Evolutionary conservation across 192 early-diverging fungal genomes (phyloP), one percentile per base, ranked within the genome.

Genomic region (Entophlyctis luteolus): DNA sequence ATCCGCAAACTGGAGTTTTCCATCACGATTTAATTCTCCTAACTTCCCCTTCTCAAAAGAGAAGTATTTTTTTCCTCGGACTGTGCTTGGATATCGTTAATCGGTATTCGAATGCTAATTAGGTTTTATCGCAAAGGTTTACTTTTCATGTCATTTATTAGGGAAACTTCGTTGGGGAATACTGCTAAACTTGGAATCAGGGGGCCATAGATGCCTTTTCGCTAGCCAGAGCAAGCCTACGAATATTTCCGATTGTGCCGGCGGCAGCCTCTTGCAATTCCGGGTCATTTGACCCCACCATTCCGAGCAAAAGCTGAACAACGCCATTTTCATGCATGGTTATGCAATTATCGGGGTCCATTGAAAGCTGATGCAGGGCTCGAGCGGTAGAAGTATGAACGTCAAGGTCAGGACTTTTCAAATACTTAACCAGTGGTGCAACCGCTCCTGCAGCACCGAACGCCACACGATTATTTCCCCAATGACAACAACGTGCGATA

Each of bases 151-250:
- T n/a, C n/a, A n/a, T n/a, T n/a, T n/a, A n/a, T n/a, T n/a, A n/a
- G n/a, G n/a, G n/a, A n/a, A n/a, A n/a, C n/a, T n/a, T n/a, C n/a
- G n/a, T n/a, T n/a, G n/a, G n/a, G n/a, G n/a, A n/a, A n/a, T n/a
- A n/a, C n/a, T n/a, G n/a, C n/a, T n/a, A n/a, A n/a, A n/a, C n/a
- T n/a, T n/a, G n/a, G n/a, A n/a, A n/a, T n/a, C n/a, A n/a, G n/a
- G n/a, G n/a, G n/a, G n/a, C n/a, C n/a, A n/a, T 98, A 4, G 95
- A 94, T 8, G 84, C 84, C 38, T 86, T 86, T 63, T 86, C 84
- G 58, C 79, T 82, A 25, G 84, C 84, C 34, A 86, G 56, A 4
- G 84, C 84, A 47, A 86, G 55, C 70, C 82, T 60, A 62, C 85
- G 42, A 65, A 87, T 87, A 56, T 87, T 87, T 2, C 85, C 85